Evolutionary conservation across 169 alveolate genomes (phyloP), one percentile per base, ranked within the genome.

Genomic region (Eimeria falciformis): DNA sequence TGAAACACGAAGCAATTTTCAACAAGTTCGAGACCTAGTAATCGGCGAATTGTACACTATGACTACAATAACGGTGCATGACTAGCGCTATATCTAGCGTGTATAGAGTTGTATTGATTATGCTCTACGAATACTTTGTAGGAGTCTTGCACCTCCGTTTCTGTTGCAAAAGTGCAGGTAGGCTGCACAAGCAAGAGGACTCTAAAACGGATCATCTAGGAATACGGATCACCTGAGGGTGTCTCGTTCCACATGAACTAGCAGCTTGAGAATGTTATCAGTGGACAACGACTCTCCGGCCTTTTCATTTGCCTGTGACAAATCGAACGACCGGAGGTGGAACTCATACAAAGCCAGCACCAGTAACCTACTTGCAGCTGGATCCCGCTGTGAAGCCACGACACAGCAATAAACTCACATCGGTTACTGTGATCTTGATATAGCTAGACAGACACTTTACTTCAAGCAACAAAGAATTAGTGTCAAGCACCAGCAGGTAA

Each of bases 211-310:
- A 33, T 33, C 40, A 33, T 33, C 40, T 33, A 33, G 40, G 2
- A 33, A 33, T 46, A 46, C 14, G 58, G 21, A 45, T 53, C 73
- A 79, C 89, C 89, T 53, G 5, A 79, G 89, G 56, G 73, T 79
- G 73, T 79, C 89, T 33, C 55, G 89, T 33, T 29, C 89, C 89
- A 79, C 89, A 4, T 73, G 89, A 50, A 9, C 50, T 55, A 50
- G 50, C 50, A 79, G 73, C 56, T 53, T 53, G 55, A 33, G 89
- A 14, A 79, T 12, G 45, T 55, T 43, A 18, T 53, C 33, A 21
- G 89, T 12, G 75, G 89, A 77, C 46, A 23, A 55, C 40, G 89
- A 18, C 7, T 79, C 89, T 65, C 33, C 75, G 55, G 17, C 56
- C 23, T 9, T 29, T 7, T 55, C 58, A 23, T 53, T 75, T 33